Evolutionary conservation across 129 eudicot genomes (phyloP), one percentile per base, ranked within the genome.

Genomic region (Artemisia tridentata): DNA sequence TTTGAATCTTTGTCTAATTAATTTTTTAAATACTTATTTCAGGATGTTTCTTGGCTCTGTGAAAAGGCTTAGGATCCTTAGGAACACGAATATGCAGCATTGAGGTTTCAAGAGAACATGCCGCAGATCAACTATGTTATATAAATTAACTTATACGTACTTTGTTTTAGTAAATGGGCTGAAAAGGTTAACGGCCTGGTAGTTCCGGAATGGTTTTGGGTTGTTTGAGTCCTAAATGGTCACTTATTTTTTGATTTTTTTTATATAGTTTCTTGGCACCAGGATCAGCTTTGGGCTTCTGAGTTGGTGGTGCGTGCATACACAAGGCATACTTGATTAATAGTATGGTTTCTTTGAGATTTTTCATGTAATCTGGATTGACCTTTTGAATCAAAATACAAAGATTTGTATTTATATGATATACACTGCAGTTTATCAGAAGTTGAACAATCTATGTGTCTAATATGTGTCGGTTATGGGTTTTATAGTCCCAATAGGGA

Each of bases 11-110:
- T 14, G 11, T 54, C 11, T 3, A 3, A 1, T 12, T 7, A 14
- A 11, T 8, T 17, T 31, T 29, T 29, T 29, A 1, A 41, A 27
- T n/a, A 41, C 16, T 70, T 10, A 3, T 70, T 72, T 73, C 95
- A 93, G 98, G 87, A 87, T 93, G 96, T 93, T 93, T 80, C 52
- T 82, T 29, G 63, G 77, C 69, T 90, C 91, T 2, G 97, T 87
- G 81, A 93, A 82, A 81, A 83, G 97, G 65, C 96, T 93, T 48
- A 80, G 92, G 67, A 93, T 93, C 65, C 89, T 85, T 78, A 93
- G 79, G 82, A 80, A 45, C 63, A 55, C 80, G 21, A 69, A 69
- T 51, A 27, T 49, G 61, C 69, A 72, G 77, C 77, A 62, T 16
- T 61, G 17, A 72, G 69, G 62, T 61, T 72, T 29, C 50, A 60